Percentiles rank a stretch among this genome's conserved stretches.
Conservation (phyloP, 2,329 filamentous ascomycete genomes). For the Aspergillus costaricaensis region DNA sequence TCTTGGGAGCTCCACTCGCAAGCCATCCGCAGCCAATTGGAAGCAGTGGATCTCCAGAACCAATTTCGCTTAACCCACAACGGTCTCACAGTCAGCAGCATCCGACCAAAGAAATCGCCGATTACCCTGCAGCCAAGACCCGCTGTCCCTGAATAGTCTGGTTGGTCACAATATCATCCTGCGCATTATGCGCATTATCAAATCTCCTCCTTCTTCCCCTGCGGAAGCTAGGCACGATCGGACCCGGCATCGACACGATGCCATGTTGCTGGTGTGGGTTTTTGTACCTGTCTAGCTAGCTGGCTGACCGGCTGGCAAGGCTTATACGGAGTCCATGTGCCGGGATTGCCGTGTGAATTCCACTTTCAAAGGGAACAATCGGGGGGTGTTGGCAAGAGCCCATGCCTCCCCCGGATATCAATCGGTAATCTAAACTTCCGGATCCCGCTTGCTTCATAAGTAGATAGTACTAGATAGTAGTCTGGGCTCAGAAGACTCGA, state of each 20-base stretch:
- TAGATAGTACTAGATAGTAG: neutral
- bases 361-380: too few species aligned
- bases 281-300: neutral
- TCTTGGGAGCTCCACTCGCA: slow-evolving; percentile 17
- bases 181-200: slow-evolving; percentile 10
- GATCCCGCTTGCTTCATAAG: neutral
- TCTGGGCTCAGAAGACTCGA: neutral
- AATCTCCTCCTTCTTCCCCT: neutral
- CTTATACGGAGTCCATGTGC: neutral
- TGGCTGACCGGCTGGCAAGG: neutral
- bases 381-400: too few species aligned
- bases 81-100: slow-evolving; percentile 22
- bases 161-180: slow-evolving; percentile 8
- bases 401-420: neutral
- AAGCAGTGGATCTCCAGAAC: slow-evolving; percentile 24
- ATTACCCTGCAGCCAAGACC: slow-evolving; percentile 18
- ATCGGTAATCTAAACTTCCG: slow-evolving; percentile 1
- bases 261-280: neutral
- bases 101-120: slow-evolving; percentile 22
- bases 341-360: neutral
- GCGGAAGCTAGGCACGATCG: neutral
- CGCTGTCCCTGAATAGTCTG: slow-evolving; percentile 21
- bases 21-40: slow-evolving; percentile 27
- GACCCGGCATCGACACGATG: neutral
- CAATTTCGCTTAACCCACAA: slow-evolving; percentile 38